Percentiles rank a stretch among this genome's conserved stretches.
Conservation (phyloP, 2,329 filamentous ascomycete species). For the Aspergillus thermomutatus region DNA sequence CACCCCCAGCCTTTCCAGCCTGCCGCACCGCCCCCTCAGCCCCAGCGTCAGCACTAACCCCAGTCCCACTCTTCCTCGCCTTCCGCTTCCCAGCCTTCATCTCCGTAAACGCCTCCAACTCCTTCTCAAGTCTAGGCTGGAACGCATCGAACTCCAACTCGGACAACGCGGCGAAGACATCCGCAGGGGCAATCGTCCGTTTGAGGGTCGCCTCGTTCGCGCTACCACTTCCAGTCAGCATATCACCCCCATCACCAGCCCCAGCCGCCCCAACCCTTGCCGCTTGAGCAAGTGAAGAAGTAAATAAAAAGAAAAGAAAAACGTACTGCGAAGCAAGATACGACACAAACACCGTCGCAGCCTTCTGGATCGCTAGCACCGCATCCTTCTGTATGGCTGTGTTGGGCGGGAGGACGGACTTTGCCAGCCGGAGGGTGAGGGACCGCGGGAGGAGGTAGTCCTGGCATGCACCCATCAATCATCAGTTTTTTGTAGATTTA, state of each 20-base stretch:
- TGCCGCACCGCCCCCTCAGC: constrained; percentile 19
- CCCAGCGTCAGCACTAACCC: constrained; percentile 6
- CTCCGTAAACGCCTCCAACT: constrained; percentile 50
- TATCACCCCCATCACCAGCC: no score
- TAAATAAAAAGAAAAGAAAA: not conserved
- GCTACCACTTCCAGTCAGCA: constrained; percentile 36
- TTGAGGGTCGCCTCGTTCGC: constrained; percentile 61
- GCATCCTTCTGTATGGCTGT: constrained; percentile 66
- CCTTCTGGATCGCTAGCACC: constrained; percentile 61
- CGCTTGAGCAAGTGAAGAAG: no score
- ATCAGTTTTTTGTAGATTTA: no score
- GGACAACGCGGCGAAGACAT: constrained; percentile 58
- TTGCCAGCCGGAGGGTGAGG: constrained; percentile 59
- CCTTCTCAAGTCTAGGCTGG: constrained; percentile 55
- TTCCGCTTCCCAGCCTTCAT: constrained; percentile 41
- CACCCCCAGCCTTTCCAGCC: no score
- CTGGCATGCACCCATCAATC: constrained; percentile 28
- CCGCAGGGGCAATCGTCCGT: constrained; percentile 59
- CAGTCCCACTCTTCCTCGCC: constrained; percentile 45
- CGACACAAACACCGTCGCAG: constrained; percentile 64
- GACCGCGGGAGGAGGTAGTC: constrained; percentile 63
- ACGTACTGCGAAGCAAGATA: constrained; percentile 59
- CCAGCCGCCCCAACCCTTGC: no score
- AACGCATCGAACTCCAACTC: constrained; percentile 63
- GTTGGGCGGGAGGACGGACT: constrained; percentile 62